Evolutionary conservation across 257 asterid genomes (phyloP).

Genomic region (Agastache rugosa): DNA sequence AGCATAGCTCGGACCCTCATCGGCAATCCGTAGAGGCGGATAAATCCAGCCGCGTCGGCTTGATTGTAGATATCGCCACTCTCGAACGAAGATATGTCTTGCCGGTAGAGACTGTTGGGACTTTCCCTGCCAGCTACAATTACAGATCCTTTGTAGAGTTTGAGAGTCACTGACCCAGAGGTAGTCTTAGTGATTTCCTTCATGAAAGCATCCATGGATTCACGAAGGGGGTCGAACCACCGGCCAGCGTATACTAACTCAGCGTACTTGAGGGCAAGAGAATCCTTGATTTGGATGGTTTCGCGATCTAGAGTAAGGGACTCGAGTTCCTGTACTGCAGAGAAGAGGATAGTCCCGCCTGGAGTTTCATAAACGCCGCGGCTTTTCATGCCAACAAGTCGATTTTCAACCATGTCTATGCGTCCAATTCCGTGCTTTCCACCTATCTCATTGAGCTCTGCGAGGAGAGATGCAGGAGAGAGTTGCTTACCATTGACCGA

Average conservation of each 20-base stretch:
- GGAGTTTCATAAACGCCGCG: conserved; percentile 98
- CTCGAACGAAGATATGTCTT: conserved; percentile 93
- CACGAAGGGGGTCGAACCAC: conserved; percentile 95
- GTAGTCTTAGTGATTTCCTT: conserved; percentile 83
- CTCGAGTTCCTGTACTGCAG: conserved; percentile 87
- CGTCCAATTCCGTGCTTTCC: conserved; percentile 92
- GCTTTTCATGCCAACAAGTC: conserved; percentile 96
- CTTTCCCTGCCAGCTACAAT: conserved; percentile 72
- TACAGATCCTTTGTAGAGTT: conserved; percentile 84
- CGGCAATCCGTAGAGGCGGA: conserved; percentile 84
- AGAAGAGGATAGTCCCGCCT: conserved; percentile 85
- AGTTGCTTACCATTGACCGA: conserved; percentile 74
- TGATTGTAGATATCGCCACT: conserved; percentile 87
- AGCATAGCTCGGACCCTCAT: conserved; percentile 72
- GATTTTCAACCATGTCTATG: conserved; percentile 90
- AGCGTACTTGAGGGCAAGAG: conserved; percentile 87
- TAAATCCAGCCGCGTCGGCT: conserved; percentile 96
- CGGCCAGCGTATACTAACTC: conserved; percentile 88
- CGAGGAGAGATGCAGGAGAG: conserved; percentile 85
- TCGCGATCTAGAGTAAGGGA: conserved; percentile 95
- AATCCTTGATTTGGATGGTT: conserved; percentile 79
- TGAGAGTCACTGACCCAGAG: conserved; percentile 78
- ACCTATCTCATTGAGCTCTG: conserved; percentile 79
- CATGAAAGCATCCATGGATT: conserved; percentile 93
- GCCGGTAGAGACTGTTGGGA: conserved; percentile 75